Evolutionary conservation across 2,329 filamentous ascomycete species (phyloP).

Genomic region (Tolypocladium guangdongense): DNA sequence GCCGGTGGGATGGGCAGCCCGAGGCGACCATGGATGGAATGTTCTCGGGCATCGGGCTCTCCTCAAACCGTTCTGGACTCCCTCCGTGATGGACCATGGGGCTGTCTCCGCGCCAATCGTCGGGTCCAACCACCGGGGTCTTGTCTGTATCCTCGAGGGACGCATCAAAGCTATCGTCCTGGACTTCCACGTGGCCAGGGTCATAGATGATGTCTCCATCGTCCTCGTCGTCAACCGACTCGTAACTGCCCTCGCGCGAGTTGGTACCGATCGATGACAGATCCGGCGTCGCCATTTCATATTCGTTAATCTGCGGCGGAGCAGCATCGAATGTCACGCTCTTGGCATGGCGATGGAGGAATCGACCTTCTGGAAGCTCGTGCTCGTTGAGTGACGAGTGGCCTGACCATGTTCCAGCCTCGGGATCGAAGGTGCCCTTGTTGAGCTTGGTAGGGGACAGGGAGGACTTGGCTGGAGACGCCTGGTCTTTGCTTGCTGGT

Average conservation of each 20-base stretch:
- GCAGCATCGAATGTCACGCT: constrained; percentile 95
- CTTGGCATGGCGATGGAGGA: constrained; percentile 76
- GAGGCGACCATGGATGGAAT: constrained; percentile 28
- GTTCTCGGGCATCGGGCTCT: constrained; percentile 54
- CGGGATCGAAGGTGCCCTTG: constrained; percentile 58
- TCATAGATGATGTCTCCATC: constrained; percentile 54
- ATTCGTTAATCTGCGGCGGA: constrained; percentile 91
- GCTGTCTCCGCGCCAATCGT: constrained; percentile 81
- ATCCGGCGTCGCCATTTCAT: constrained; percentile 94
- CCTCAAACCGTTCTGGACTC: constrained; percentile 41
- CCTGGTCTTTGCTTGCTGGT: constrained; percentile 57
- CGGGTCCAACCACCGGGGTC: constrained; percentile 93
- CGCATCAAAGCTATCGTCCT: constrained; percentile 88
- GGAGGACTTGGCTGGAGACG: constrained; percentile 82
- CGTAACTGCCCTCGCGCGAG: constrained; percentile 87
- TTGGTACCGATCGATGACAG: constrained; percentile 84
- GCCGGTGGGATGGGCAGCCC: constrained; percentile 44
- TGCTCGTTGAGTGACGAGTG: constrained; percentile 49
- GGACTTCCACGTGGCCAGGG: constrained; percentile 27
- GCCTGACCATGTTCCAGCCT: constrained; percentile 57
- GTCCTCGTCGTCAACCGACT: constrained; percentile 67
- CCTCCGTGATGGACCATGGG: constrained; percentile 22
- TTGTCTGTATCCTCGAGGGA: constrained; percentile 94
- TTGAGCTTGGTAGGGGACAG: constrained; percentile 59
- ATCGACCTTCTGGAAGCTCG: constrained; percentile 52